Conservation (phyloP, 148 eudicot genomes). For the Fagopyrum esculentum region DNA sequence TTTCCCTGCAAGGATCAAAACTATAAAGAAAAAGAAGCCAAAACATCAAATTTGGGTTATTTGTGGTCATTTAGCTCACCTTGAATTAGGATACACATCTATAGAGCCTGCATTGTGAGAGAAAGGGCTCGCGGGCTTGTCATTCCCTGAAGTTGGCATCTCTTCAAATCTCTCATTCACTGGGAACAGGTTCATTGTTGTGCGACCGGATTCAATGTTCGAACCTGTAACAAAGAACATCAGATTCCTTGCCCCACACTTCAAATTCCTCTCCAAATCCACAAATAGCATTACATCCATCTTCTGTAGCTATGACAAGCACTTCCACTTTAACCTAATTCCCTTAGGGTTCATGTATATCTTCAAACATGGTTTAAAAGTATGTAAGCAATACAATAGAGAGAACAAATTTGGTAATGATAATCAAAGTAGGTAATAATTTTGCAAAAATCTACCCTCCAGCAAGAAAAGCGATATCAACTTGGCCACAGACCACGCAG, state of each 20-base stretch:
- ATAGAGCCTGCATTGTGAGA: neutral
- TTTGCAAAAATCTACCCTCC: neutral
- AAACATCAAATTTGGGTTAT: neutral
- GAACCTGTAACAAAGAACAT: conserved; percentile 3
- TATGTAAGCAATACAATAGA: neutral
- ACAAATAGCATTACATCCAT: neutral
- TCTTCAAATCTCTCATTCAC: neutral
- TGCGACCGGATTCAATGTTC: neutral
- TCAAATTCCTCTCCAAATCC: neutral
- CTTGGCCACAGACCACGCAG: neutral
- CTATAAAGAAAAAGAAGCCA: neutral
- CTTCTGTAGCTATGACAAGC: neutral
- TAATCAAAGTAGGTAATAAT: neutral
- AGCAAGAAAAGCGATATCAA: neutral
- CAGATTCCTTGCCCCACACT: neutral
- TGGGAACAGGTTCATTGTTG: conserved; percentile 13
- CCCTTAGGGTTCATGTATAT: neutral
- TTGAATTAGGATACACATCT: neutral
- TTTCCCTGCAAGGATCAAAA: neutral
- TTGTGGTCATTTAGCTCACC: conserved; percentile 1
- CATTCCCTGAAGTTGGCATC: neutral
- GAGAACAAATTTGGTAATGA: neutral
- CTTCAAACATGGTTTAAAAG: neutral
- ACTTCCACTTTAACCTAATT: neutral
- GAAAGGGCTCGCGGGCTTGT: neutral